Percentiles rank a stretch among this genome's conserved stretches.
Conservation (phyloP, 2,329 filamentous ascomycete genomes). For the Fusarium sp. region DNA sequence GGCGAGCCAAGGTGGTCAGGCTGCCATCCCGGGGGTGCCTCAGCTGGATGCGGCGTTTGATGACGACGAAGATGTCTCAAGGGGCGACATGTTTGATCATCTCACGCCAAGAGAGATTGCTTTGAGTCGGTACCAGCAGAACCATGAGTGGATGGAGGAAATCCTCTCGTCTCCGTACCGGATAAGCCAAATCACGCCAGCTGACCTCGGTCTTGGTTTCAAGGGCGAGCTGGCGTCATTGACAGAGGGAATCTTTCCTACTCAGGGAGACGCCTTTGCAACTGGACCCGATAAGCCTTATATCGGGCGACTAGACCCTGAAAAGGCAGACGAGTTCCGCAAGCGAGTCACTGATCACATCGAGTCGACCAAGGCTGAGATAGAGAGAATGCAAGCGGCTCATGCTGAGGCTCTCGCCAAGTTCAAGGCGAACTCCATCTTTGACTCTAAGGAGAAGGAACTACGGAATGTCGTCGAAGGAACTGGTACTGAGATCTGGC, state of each 20-base stretch:
- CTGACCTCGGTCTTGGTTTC: constrained; percentile 87
- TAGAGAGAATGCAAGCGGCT: constrained; percentile 83
- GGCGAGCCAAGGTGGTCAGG: constrained; percentile 55
- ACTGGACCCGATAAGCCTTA: constrained; percentile 68
- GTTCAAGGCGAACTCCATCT: constrained; percentile 76
- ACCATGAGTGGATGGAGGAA: constrained; percentile 99
- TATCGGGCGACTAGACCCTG: constrained; percentile 73
- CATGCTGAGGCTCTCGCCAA: constrained; percentile 82
- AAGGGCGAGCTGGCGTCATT: constrained; percentile 84
- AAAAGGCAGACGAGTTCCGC: constrained; percentile 86
- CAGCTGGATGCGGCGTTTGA: constrained; percentile 68
- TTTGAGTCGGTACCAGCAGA: constrained; percentile 86
- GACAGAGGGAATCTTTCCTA: constrained; percentile 87
- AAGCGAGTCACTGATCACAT: constrained; percentile 81
- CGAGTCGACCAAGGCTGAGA: constrained; percentile 80
- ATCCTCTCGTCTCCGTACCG: constrained; percentile 91
- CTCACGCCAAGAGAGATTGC: constrained; percentile 92
- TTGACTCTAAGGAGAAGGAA: constrained; percentile 81
- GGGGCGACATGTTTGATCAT: constrained; percentile 90
- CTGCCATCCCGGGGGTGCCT: constrained; percentile 54
- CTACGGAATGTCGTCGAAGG: constrained; percentile 75
- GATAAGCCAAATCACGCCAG: constrained; percentile 85
- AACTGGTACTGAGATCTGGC: constrained; percentile 70
- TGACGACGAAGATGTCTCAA: constrained; percentile 89
- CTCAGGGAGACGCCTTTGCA: constrained; percentile 62